These are phyloP conservation scores for Carpinus viminea DNA, from an alignment of 306 rosid species.

Conservation along the genomic window DNA sequence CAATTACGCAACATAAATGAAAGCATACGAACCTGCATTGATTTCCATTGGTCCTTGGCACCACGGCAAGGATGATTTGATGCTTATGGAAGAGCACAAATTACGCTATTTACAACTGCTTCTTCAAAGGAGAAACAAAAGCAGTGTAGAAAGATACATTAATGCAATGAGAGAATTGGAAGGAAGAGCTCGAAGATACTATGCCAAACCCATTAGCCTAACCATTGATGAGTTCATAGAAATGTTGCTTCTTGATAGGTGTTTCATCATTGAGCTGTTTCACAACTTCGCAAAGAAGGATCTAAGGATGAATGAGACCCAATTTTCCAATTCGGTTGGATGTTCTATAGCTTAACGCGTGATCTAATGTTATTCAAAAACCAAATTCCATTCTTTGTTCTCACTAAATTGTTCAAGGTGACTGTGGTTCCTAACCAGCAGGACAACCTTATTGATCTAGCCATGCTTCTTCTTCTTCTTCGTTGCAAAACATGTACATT, in stretches of 20 bases:
- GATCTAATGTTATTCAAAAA: not conserved
- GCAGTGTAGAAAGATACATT: not conserved
- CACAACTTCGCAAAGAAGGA: too few relatives aligned
- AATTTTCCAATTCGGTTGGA: not conserved
- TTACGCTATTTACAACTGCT: not conserved
- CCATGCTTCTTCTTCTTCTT: too few relatives aligned
- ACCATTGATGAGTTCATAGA: not conserved
- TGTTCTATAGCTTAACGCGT: not conserved
- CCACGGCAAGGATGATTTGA: not conserved
- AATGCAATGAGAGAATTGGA: not conserved
- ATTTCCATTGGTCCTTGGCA: not conserved
- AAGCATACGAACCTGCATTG: not conserved
- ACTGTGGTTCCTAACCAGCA: not conserved
- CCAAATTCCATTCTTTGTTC: not conserved
- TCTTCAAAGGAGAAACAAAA: not conserved
- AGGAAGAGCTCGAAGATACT: not conserved
- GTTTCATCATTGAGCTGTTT: not conserved
- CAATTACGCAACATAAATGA: not conserved
- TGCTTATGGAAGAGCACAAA: not conserved
- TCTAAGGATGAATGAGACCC: not conserved
- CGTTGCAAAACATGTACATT: not conserved
- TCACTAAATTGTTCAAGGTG: not conserved
- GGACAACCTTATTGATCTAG: too few relatives aligned
- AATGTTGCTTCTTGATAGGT: not conserved
- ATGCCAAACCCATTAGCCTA: not conserved